Base-by-base conservation (phyloP, 2,329 filamentous ascomycete genomes). In the Trichophyton schoenleinii region DNA sequence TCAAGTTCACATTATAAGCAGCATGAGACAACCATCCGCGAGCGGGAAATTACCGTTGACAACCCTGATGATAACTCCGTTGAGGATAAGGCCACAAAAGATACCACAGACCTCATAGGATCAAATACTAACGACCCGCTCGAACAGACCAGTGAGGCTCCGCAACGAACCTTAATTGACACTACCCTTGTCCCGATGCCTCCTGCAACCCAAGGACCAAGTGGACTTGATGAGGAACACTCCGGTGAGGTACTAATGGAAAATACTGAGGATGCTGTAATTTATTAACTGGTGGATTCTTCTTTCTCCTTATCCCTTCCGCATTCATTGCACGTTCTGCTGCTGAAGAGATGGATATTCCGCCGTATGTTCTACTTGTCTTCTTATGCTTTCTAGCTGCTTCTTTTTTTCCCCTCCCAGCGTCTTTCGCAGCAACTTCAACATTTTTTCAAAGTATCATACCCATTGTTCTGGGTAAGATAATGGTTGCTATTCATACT, bases 231-330 rank as follows among this genome's bases (percentile, higher is more conserved):
- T 67, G 81, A 87, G 63, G 87, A 91, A 68, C 85, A 90, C 64
- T 81, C 82, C 58, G 87, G 84, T 60, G 88, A 91, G 69, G 86
- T 92, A 61, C 80, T 95, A 66, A 85, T 94, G 60, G 88, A 90
- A 72, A 88, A 87, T 60, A 89, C 90, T 63, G 91, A 96, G 76
- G 91, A 96, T 69, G 91, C 87, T 67, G 89, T 96, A 60, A 92
- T 95, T 63, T 96, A 96, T 77, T 96, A 63, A 57, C 46, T 34
- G 22, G 13, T 53, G 25, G 36, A 25, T 13, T 42, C 41, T 28
- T 52, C 52, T n/a, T 44, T 58, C 28, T 36, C 20, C 55, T 7
- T 58, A 42, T 28, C n/a, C 28, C n/a, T 28, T 55, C 25, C 20
- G 11, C 22, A 2, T 31, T 44, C 42, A 15, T 20, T 58, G 34